Percentiles rank a stretch among this genome's conserved stretches.
phyloP scores from a whole-genome alignment of 1,139 yeast genomes.

The Yamadazyma trypodendri region DNA sequence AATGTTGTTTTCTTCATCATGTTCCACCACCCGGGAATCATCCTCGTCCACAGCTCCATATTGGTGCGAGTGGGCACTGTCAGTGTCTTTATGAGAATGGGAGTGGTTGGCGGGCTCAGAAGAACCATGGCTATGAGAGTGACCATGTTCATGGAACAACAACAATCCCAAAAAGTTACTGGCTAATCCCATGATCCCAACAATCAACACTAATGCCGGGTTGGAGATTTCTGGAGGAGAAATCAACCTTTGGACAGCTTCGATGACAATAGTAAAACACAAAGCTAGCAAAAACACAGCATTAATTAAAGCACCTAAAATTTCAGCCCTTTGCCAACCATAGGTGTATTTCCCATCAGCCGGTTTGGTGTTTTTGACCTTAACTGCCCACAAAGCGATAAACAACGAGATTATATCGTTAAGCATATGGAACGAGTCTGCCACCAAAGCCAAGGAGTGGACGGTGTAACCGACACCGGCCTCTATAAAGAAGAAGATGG shows the following conservation, averaged over 20 bases:
- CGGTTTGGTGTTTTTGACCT: constrained; percentile 76
- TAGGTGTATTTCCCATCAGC: constrained; percentile 90
- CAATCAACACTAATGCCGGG: constrained; percentile 76
- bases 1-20: constrained; percentile 5
- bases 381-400: constrained; percentile 96
- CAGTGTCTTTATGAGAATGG: constrained; percentile 33
- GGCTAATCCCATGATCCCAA: constrained; percentile 78
- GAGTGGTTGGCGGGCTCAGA: constrained; percentile 15
- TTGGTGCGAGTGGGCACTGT: constrained; percentile 2
- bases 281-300: constrained; percentile 91
- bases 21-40: background rate
- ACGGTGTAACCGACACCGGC: constrained; percentile 84
- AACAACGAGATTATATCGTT: constrained; percentile 88
- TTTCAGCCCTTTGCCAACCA: constrained; percentile 97
- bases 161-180: constrained; percentile 83
- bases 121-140: constrained; percentile 59
- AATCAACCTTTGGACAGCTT: constrained; percentile 86
- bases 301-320: constrained; percentile 87
- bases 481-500: constrained; percentile 81
- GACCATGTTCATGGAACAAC: constrained; percentile 90
- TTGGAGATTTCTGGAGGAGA: constrained; percentile 76
- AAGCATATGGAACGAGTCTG: constrained; percentile 97
- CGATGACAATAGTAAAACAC: constrained; percentile 88
- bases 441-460: constrained; percentile 87
- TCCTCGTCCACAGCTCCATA: constrained; percentile 1